Evolutionary conservation across 75 land plant species (phyloP).

Genomic region (Pinus albicaulis): DNA sequence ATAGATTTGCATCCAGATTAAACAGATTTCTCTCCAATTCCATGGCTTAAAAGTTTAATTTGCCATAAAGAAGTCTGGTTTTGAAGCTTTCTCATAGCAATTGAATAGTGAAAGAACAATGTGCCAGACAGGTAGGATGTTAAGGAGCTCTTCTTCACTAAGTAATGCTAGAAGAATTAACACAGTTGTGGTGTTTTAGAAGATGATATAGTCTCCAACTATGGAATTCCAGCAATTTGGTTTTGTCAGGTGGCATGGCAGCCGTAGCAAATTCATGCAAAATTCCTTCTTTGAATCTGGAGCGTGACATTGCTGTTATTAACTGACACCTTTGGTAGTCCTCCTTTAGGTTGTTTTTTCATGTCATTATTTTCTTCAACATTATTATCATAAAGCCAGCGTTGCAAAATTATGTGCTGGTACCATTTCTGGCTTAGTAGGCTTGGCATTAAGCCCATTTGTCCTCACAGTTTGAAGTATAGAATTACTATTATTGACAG

Average conservation of each 20-base stretch:
- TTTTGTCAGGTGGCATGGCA: background rate
- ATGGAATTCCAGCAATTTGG: background rate
- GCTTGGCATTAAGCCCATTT: conserved; percentile 4
- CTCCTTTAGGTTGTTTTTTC: background rate
- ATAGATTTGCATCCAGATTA: conserved; percentile 1
- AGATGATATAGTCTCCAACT: background rate
- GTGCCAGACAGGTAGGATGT: background rate
- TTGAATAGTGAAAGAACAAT: background rate
- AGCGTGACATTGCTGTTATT: background rate
- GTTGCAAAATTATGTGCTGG: conserved; percentile 1
- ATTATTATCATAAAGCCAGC: conserved; percentile 5
- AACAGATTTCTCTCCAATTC: background rate
- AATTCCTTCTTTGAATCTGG: conserved; percentile 1
- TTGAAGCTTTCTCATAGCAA: background rate
- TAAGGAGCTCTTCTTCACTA: background rate
- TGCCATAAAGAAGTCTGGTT: background rate
- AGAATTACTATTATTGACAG: background rate
- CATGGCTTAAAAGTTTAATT: background rate
- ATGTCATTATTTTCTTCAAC: conserved; percentile 1
- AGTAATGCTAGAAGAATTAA: conserved; percentile 1
- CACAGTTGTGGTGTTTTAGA: conserved; percentile 2
- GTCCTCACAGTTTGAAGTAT: background rate
- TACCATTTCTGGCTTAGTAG: background rate
- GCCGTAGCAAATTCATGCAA: background rate
- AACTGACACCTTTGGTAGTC: conserved; percentile 2